Conservation (phyloP, 2,329 filamentous ascomycete genomes). For the Colletotrichum shisoi region DNA sequence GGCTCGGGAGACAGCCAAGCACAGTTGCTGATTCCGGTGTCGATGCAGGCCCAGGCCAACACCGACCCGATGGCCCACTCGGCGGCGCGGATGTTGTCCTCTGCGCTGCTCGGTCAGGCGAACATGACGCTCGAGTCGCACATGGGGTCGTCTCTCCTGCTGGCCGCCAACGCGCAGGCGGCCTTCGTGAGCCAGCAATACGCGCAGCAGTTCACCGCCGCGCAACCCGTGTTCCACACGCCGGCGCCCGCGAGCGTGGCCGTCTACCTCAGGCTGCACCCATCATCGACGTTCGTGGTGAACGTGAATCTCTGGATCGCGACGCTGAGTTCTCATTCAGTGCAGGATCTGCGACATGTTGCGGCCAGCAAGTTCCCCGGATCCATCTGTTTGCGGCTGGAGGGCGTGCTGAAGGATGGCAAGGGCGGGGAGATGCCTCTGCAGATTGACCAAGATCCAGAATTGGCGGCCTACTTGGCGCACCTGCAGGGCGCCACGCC, state of each 20-base stretch:
- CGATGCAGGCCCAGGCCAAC: slow-evolving; percentile 33
- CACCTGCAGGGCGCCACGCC: slow-evolving; percentile 62
- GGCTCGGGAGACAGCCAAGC: slow-evolving; percentile 24
- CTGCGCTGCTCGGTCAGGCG: slow-evolving; percentile 30
- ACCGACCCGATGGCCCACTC: slow-evolving; percentile 27
- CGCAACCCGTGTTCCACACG: slow-evolving; percentile 42
- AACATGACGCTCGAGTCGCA: slow-evolving; percentile 47
- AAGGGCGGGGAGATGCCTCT: slow-evolving; percentile 69
- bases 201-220: slow-evolving; percentile 44
- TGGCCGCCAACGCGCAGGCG: slow-evolving; percentile 51
- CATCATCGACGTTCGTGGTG: slow-evolving; percentile 64
- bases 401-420: slow-evolving; percentile 70
- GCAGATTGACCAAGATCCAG: slow-evolving; percentile 73
- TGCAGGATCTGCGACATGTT: slow-evolving; percentile 69
- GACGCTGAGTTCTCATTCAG: slow-evolving; percentile 64
- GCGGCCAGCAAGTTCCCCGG: slow-evolving; percentile 69
- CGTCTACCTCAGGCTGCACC: slow-evolving; percentile 74
- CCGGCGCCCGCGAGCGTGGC: slow-evolving; percentile 53
- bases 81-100: slow-evolving; percentile 28
- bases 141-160: slow-evolving; percentile 52
- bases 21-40: slow-evolving; percentile 33
- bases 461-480: slow-evolving; percentile 74
- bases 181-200: slow-evolving; percentile 49
- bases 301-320: slow-evolving; percentile 70
- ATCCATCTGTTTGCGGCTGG: slow-evolving; percentile 65